These are phyloP conservation scores for Rubus parviflorus DNA, from an alignment of 306 rosid genomes.

Conservation along the genomic window DNA sequence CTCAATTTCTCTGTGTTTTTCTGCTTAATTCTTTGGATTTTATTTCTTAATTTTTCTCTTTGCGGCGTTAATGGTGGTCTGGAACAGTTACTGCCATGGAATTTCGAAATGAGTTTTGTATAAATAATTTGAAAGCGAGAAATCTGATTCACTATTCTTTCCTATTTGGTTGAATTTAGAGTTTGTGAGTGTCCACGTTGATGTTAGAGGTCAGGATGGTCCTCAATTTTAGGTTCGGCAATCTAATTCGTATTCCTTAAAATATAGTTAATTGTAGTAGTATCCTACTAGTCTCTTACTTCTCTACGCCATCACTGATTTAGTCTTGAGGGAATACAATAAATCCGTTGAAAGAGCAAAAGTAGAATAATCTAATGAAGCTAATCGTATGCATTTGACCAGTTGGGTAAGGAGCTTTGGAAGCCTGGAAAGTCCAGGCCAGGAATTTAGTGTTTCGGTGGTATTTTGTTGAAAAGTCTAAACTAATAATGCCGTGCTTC, in stretches of 20 bases:
- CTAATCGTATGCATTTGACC: constrained; percentile 16
- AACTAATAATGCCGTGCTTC: neutral
- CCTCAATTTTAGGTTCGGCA: neutral
- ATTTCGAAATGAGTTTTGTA: too few relatives aligned
- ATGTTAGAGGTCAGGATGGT: neutral
- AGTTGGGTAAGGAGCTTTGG: constrained; percentile 15
- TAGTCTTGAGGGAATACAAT: constrained; percentile 1
- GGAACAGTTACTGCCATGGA: neutral
- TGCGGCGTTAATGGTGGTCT: constrained; percentile 3
- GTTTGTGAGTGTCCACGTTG: neutral
- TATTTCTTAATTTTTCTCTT: neutral
- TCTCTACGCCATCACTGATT: neutral
- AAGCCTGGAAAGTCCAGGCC: neutral
- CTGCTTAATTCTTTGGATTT: neutral
- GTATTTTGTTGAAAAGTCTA: constrained; percentile 1
- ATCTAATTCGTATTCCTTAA: neutral
- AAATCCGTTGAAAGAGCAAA: neutral
- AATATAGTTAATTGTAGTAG: neutral
- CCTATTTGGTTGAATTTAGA: neutral
- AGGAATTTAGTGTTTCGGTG: constrained; percentile 21
- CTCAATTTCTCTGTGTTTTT: neutral
- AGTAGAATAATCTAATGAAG: neutral
- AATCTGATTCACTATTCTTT: constrained; percentile 7
- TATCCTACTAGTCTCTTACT: neutral
- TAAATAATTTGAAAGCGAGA: neutral